These are phyloP conservation scores for Neospermospora avenae DNA, from an alignment of 2,329 filamentous ascomycete genomes.

Conservation along the genomic window DNA sequence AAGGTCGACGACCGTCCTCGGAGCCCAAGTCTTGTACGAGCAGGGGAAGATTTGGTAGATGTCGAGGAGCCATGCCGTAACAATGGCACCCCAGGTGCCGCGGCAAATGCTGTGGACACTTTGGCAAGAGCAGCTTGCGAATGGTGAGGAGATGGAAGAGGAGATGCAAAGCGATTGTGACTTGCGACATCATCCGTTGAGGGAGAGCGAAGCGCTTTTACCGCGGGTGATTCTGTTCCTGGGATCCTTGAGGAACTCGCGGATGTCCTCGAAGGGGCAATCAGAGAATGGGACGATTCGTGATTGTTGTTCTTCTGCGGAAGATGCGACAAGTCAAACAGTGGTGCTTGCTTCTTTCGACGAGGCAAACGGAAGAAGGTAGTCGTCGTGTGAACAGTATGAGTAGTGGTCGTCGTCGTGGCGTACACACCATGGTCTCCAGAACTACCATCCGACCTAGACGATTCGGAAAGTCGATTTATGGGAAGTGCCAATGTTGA, in stretches of 20 bases:
- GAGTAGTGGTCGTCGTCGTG: constrained; percentile 58
- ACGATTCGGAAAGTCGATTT: constrained; percentile 77
- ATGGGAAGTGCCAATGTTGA: constrained; percentile 62
- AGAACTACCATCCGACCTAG: constrained; percentile 81
- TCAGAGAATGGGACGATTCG: constrained; percentile 30
- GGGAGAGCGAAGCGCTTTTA: constrained; percentile 41
- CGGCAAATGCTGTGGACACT: constrained; percentile 33
- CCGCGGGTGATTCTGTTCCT: constrained; percentile 31
- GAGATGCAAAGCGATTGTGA: constrained; percentile 24
- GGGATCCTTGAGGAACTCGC: constrained; percentile 41
- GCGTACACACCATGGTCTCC: constrained; percentile 60
- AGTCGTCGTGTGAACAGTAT: constrained; percentile 59
- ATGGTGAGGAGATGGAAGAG: constrained; percentile 31
- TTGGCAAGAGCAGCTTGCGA: constrained; percentile 22
- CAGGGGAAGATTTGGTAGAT: constrained; percentile 68
- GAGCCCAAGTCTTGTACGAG: constrained; percentile 54
- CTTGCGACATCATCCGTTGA: constrained; percentile 26
- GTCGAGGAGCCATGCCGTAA: constrained; percentile 58
- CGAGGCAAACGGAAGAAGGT: constrained; percentile 81
- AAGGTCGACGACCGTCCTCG: constrained; percentile 85
- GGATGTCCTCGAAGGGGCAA: constrained; percentile 40
- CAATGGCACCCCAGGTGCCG: constrained; percentile 43
- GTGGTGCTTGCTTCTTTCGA: constrained; percentile 67
- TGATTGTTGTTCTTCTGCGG: constrained; percentile 64
- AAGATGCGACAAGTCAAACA: constrained; percentile 89